A percentile compares a stretch with the other conserved stretches of the same genome.
Evolutionary conservation across 2,329 filamentous ascomycete genomes (phyloP).

Genomic region (Botrytis byssoidea): DNA sequence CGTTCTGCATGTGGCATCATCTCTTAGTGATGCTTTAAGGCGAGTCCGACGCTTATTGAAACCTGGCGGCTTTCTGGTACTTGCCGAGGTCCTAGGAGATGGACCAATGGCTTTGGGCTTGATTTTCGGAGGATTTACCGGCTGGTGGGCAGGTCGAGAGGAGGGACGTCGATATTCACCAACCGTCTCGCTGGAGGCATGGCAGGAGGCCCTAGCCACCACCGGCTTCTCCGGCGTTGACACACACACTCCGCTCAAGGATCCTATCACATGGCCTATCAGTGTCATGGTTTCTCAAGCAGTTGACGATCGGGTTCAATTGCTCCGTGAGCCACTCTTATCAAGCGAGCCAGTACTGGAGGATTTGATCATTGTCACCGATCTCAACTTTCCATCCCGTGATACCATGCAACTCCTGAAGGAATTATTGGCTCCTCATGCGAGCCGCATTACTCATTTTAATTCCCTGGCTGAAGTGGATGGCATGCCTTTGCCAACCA

Average conservation of each 20-base stretch:
- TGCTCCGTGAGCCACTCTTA: constrained; percentile 17
- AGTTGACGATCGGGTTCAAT: constrained; percentile 19
- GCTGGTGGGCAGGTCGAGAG: constrained; percentile 27
- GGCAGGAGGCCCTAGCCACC: constrained; percentile 30
- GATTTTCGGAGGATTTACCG: background rate
- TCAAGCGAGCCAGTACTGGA: background rate
- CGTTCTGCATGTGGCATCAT: background rate
- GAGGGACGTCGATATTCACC: constrained; percentile 18
- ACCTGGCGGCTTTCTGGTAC: background rate
- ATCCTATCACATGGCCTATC: background rate
- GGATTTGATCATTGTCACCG: background rate
- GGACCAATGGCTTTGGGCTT: background rate
- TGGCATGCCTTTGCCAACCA: background rate
- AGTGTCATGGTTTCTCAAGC: constrained; percentile 17
- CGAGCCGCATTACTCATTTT: background rate
- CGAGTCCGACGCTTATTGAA: background rate
- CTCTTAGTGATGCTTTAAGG: background rate
- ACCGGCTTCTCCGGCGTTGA: constrained; percentile 38
- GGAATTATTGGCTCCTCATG: background rate
- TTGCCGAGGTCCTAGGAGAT: background rate
- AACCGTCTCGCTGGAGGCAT: constrained; percentile 18
- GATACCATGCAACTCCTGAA: background rate
- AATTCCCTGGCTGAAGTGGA: background rate
- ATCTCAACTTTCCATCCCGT: background rate
- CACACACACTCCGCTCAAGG: constrained; percentile 10